phyloP scores from a whole-genome alignment of 768 basidiomycete species.

The Termitomyces sp. region DNA sequence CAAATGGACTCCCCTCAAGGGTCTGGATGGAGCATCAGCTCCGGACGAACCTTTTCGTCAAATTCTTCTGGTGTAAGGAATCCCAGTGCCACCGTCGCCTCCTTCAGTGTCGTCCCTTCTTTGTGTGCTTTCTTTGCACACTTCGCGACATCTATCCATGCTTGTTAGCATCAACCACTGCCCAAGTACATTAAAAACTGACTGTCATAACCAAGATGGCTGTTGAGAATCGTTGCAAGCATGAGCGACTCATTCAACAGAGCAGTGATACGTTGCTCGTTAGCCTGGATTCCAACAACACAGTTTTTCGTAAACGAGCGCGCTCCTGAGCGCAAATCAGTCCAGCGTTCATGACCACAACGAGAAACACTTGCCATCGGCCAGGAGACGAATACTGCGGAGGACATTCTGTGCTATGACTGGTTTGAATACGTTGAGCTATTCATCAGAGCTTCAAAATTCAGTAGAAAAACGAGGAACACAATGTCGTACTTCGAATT shows the following conservation, averaged over 20 bases:
- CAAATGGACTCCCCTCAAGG: constrained; percentile 18
- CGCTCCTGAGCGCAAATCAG: constrained; percentile 41
- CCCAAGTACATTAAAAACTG: constrained; percentile 27
- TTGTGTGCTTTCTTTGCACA: constrained; percentile 99
- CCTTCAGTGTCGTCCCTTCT: constrained; percentile 94
- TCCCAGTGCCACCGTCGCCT: constrained; percentile 85
- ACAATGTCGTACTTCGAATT: constrained; percentile 77
- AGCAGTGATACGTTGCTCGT: constrained; percentile 87
- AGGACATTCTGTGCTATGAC: constrained; percentile 98
- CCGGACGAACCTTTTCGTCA: constrained; percentile 88
- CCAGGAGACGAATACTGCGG: constrained; percentile 89
- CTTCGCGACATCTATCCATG: constrained; percentile 81
- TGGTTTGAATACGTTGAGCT: constrained; percentile 99
- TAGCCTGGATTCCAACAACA: constrained; percentile 92
- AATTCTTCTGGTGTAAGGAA: constrained; percentile 89
- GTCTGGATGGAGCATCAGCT: constrained; percentile 78
- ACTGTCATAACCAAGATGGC: constrained; percentile 96
- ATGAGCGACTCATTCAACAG: constrained; percentile 94
- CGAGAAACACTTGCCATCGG: constrained; percentile 62
- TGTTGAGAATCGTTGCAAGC: constrained; percentile 97
- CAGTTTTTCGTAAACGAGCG: constrained; percentile 97
- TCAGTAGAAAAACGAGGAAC: not conserved
- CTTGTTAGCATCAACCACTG: constrained; percentile 10
- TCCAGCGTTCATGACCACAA: not conserved
- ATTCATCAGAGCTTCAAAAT: constrained; percentile 6